Conservation (phyloP, 768 basidiomycete genomes). For the Naganishia friedmannii region DNA sequence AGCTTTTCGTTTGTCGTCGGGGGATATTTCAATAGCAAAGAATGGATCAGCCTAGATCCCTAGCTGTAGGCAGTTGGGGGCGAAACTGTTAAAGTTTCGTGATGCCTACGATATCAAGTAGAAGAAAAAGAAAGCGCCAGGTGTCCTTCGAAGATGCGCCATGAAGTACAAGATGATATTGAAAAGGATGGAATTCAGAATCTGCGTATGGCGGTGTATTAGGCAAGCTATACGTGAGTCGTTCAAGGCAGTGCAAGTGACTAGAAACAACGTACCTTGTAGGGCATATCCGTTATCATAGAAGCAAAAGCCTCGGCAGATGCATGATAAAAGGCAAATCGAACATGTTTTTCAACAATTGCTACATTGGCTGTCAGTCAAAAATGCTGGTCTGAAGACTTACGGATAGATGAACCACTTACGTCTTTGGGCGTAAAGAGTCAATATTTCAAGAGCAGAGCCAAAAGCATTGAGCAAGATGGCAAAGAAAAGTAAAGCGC, state of each 20-base stretch:
- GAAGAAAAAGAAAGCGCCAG: slow-evolving; percentile 58
- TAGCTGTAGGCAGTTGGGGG: no score
- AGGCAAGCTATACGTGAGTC: no score
- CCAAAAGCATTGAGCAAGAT: slow-evolving; percentile 62
- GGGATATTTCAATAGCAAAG: no score
- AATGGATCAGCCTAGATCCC: no score
- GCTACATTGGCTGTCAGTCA: neutral
- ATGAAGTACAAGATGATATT: slow-evolving; percentile 56
- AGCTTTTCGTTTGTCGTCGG: slow-evolving; percentile 54
- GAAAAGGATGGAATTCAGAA: slow-evolving; percentile 42
- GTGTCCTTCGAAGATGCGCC: slow-evolving; percentile 56
- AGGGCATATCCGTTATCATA: slow-evolving; percentile 51
- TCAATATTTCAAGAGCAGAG: slow-evolving; percentile 52
- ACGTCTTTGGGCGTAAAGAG: slow-evolving; percentile 46
- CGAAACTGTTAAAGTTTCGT: no score
- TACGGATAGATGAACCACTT: neutral
- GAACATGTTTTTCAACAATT: slow-evolving; percentile 55
- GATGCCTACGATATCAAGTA: slow-evolving; percentile 30
- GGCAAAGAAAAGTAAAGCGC: slow-evolving; percentile 53
- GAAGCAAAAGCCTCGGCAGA: slow-evolving; percentile 50
- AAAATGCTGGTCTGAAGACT: no score
- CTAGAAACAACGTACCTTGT: slow-evolving; percentile 33
- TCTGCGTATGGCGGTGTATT: neutral
- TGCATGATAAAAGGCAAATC: slow-evolving; percentile 62
- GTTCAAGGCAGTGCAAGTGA: neutral